phyloP scores from a whole-genome alignment of 2,329 filamentous ascomycete genomes.

The Aspergillus uvarum region DNA sequence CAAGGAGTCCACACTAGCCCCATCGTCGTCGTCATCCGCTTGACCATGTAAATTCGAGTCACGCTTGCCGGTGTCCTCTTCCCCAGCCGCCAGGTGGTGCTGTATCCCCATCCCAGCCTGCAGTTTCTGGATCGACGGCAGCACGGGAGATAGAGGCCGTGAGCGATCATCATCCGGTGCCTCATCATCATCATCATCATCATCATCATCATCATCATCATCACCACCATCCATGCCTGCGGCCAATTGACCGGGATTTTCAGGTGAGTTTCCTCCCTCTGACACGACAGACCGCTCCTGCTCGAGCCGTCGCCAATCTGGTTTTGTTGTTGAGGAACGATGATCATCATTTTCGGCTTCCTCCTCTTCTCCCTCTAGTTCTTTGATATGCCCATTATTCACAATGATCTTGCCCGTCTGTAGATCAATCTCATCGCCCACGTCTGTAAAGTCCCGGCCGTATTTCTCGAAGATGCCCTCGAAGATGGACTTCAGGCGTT shows the following conservation, averaged over 20 bases:
- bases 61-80: constrained; percentile 15
- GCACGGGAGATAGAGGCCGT: not conserved
- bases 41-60: not conserved
- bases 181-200: constrained; percentile 53
- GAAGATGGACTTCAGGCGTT: constrained; percentile 76
- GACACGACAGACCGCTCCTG: not conserved
- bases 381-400: constrained; percentile 79
- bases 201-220: constrained; percentile 54
- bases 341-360: too few species aligned
- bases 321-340: too few species aligned
- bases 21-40: constrained; percentile 16
- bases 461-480: constrained; percentile 91
- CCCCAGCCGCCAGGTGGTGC: not conserved
- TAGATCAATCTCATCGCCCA: constrained; percentile 88
- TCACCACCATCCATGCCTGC: constrained; percentile 54
- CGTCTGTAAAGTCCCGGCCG: constrained; percentile 73
- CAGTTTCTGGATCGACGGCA: not conserved
- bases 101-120: not conserved
- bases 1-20: constrained; percentile 25
- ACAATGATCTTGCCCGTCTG: constrained; percentile 79
- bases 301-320: not conserved
- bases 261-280: not conserved
- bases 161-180: constrained; percentile 40
- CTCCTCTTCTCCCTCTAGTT: constrained; percentile 1
- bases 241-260: not conserved